These are phyloP conservation scores for Pseudogymnoascus sp. DNA, from an alignment of 2,329 filamentous ascomycete genomes.

Conservation along the genomic window DNA sequence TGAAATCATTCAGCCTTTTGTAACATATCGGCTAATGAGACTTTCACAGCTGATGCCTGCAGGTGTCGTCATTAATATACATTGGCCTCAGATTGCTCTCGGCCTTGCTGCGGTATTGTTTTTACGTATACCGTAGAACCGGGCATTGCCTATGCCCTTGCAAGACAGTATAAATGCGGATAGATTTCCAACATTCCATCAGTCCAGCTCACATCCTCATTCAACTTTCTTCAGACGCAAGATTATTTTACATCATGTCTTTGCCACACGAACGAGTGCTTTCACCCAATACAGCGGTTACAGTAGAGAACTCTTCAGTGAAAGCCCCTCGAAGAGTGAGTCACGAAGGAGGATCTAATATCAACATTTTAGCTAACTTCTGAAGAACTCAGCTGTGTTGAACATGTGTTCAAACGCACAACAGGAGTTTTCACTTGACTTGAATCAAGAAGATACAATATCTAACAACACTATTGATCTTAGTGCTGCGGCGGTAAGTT, in stretches of 20 bases:
- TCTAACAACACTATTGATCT: not conserved
- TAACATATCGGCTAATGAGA: not conserved
- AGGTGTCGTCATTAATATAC: not conserved
- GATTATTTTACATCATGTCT: not conserved
- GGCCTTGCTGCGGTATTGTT: not conserved
- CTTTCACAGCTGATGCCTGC: not conserved
- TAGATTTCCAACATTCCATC: not conserved
- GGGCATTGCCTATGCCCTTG: not conserved
- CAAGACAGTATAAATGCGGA: not conserved
- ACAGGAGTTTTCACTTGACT: not conserved
- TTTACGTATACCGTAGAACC: not conserved
- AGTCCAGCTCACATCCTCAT: not conserved
- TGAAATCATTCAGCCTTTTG: not conserved
- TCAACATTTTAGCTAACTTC: not conserved
- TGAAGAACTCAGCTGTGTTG: not conserved
- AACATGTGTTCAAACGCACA: not conserved
- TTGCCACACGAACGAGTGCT: not conserved
- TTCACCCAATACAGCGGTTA: not conserved
- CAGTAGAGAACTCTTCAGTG: not conserved
- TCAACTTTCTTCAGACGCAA: not conserved
- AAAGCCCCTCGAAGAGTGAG: not conserved
- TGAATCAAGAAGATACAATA: not conserved
- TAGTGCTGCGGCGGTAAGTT: not conserved
- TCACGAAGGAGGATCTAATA: not conserved
- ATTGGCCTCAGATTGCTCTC: not conserved